Evolutionary conservation across 1,284 basidiomycete genomes (phyloP), one percentile per base, ranked within the genome.

Genomic region (Ceratobasidium sp.): DNA sequence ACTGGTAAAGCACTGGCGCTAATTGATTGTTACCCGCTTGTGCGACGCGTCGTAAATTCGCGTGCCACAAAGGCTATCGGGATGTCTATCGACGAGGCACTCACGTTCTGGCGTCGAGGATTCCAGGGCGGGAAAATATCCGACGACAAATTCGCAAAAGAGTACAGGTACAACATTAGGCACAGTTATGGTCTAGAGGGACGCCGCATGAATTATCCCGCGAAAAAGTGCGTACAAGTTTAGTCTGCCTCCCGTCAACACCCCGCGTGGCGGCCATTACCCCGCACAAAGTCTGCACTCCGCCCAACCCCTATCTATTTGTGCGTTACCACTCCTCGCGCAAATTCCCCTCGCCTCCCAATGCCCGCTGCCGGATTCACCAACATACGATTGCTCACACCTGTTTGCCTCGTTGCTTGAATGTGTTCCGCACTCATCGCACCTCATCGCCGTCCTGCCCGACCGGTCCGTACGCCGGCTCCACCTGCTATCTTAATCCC

Each of bases 61-160:
- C 9, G 23, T 38, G 60, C 77, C 78, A 53, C 5, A 28, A 77
- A 97, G 95, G 92, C 94, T 4, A 84, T 99, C 69, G 96, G 96
- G 1, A 81, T 99, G 62, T 92, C 95, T 0, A 88, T 99, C 63
- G 96, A 99, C 36, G 96, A 99, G 81, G 96, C 97, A 1, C 82
- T 98, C 66, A 82, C 88, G 7, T 99, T 98, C 82, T 99, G 97
- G 97, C 85, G 94, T 70, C 90, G 91, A 77, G 90, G 91, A 40
- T 98, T 97, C 80, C 80, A 81, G 36, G 84, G 81, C 56, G 82
- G 85, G 60, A 85, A 83, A 44, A 87, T 93, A 73, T 89, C 89
- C 25, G 96, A 98, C 76, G 95, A 99, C 82, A 92, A 96, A 81
- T 99, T 99, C 83, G 96, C 95, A 83, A 99, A 99, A 80, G 94